phyloP scores from a whole-genome alignment of 495 filamentous ascomycete genomes.

The Tuber magnatum region DNA sequence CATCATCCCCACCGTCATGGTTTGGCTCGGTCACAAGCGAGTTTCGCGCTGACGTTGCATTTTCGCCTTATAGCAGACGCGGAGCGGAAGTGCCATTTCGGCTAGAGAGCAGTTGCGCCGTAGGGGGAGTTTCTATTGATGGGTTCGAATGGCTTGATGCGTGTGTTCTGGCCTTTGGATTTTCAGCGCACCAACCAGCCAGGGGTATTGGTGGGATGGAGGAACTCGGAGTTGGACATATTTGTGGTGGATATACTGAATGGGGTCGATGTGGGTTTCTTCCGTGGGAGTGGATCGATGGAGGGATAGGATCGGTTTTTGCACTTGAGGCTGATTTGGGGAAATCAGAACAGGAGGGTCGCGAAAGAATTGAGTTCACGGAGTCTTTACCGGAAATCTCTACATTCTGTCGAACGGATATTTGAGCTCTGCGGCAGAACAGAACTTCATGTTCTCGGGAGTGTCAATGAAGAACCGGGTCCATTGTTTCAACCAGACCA shows the following conservation, averaged over 20 bases:
- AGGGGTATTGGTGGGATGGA: constrained; percentile 89
- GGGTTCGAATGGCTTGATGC: constrained; percentile 77
- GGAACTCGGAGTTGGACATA: constrained; percentile 83
- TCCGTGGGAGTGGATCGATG: neutral
- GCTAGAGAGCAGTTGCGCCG: constrained; percentile 91
- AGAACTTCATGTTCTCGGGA: constrained; percentile 77
- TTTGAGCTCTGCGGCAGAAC: constrained; percentile 75
- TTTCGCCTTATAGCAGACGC: constrained; percentile 62
- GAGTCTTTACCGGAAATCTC: constrained; percentile 72
- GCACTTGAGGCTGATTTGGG: constrained; percentile 23
- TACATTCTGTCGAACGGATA: constrained; percentile 71
- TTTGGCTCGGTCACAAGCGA: neutral
- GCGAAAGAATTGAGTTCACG: constrained; percentile 80
- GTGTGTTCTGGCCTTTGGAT: constrained; percentile 96
- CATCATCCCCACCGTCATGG: constrained; percentile 23
- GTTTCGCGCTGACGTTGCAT: neutral
- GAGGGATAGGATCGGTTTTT: constrained; percentile 1
- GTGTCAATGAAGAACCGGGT: constrained; percentile 44
- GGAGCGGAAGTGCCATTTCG: constrained; percentile 73
- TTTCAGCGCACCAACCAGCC: constrained; percentile 60
- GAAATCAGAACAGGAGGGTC: constrained; percentile 58
- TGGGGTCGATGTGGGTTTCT: constrained; percentile 69
- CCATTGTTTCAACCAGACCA: constrained; percentile 56
- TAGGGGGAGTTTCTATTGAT: constrained; percentile 80
- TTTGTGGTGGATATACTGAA: constrained; percentile 84